Evolutionary conservation across 805 yeast genomes (phyloP), one percentile per base, ranked within the genome.

Genomic region (Peterozyma xylosa): DNA sequence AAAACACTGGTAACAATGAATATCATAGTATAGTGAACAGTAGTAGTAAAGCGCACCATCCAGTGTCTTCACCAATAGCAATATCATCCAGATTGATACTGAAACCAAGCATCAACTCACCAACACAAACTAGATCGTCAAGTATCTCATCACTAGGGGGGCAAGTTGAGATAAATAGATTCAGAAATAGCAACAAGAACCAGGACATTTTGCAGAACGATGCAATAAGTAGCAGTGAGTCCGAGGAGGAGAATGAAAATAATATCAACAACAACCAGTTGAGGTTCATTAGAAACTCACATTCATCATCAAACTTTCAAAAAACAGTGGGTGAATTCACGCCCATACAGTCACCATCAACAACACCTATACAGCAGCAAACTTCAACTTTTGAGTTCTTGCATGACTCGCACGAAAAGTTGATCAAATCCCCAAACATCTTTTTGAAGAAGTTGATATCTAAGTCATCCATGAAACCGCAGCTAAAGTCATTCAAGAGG

Each of bases 401-500:
- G 27, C 27, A 21, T 7, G 27, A 21, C 7, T 21, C 27, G 27
- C 27, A 21, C 27, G 27, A 21, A 11, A 17, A 39, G 11, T 41
- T 35, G 4, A 17, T 40, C 11, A 30, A 37, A 29, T 42, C 50
- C 10, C 57, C 58, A 11, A 50, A 49, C 35, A 42, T 55, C 14
- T 54, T 61, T 35, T 62, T 62, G 49, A 62, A 61, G 35, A 63
- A 57, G 42, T 51, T 58, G 15, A 50, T 55, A 5, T 50, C 60
- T 5, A 55, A 57, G 29, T 52, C 55, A 38, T 54, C 57, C 1
- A 39, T 60, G 36, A 52, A 54, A n/a, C 68, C 68, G 1, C 62
- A 62, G 43, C 45, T 59, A 45, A 60, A 62, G 37, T 59, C 67
- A 3, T 61, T 66, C 48, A 59, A 55, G 41, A 52, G 69, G 42